Evolutionary conservation across 768 basidiomycete genomes (phyloP).

Genomic region (Lyophyllum atratum): DNA sequence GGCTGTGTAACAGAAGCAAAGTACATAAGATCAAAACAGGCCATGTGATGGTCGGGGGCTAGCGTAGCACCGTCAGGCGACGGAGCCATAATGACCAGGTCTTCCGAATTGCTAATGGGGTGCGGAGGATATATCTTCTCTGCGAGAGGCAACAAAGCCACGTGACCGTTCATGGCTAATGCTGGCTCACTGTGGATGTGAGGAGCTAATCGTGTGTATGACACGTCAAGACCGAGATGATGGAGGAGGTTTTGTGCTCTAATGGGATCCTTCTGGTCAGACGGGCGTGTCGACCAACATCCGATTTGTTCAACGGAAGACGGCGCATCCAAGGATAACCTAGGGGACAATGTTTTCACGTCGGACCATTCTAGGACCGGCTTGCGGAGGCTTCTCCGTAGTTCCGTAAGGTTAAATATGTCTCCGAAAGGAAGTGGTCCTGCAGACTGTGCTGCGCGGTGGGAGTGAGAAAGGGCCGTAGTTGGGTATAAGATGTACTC

Average conservation of each 20-base stretch:
- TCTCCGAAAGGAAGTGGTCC: constrained; percentile 41
- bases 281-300: constrained; percentile 35
- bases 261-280: constrained; percentile 23
- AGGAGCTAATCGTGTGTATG: constrained; percentile 34
- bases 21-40: constrained; percentile 36
- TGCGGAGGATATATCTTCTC: constrained; percentile 29
- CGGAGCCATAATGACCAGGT: constrained; percentile 22
- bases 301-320: constrained; percentile 21
- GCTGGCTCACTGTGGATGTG: constrained; percentile 23
- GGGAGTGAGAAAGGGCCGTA: background rate
- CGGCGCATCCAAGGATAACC: constrained; percentile 14
- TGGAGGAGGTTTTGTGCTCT: constrained; percentile 24
- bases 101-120: constrained; percentile 20
- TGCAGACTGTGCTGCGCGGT: constrained; percentile 27
- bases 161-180: constrained; percentile 22
- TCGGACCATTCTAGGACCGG: constrained; percentile 53
- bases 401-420: constrained; percentile 42
- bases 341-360: constrained; percentile 37
- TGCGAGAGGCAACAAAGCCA: constrained; percentile 29
- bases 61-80: constrained; percentile 26
- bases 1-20: constrained; percentile 27
- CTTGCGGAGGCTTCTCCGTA: constrained; percentile 34
- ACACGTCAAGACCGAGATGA: constrained; percentile 37
- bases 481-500: constrained; percentile 9
- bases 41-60: constrained; percentile 29